A percentile compares a stretch with the other conserved stretches of the same genome.
phyloP scores from a whole-genome alignment of 129 eudicot species.

The Gnaphalium uliginosum region DNA sequence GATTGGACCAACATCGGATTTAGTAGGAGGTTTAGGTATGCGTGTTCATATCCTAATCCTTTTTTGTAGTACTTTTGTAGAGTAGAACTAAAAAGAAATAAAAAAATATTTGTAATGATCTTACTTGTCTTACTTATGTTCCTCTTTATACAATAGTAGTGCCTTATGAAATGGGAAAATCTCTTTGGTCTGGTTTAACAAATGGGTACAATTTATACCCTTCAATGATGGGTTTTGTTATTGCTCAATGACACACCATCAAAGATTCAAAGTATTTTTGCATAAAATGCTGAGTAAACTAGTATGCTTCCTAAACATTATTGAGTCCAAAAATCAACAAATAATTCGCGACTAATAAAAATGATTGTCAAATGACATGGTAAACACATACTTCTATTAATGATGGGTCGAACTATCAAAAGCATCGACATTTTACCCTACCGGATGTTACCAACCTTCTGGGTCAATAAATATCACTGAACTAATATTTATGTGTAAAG shows the following conservation, averaged over 20 bases:
- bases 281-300: neutral
- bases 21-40: neutral
- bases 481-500: constrained; percentile 12
- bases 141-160: neutral
- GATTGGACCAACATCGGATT: neutral
- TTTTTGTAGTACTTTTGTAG: neutral
- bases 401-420: neutral
- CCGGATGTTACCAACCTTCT: neutral
- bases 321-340: neutral
- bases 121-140: neutral
- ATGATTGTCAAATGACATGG: neutral
- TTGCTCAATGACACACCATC: neutral
- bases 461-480: constrained; percentile 6
- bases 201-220: neutral
- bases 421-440: constrained; percentile 14
- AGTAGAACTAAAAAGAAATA: neutral
- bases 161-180: neutral
- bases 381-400: neutral
- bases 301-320: neutral
- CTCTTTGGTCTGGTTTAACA: no score
- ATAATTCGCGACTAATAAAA: neutral
- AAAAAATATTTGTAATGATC: neutral
- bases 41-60: neutral
- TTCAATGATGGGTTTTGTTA: neutral
- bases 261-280: neutral